Conservation (phyloP, 768 basidiomycete species). For the Zangia roseola region DNA sequence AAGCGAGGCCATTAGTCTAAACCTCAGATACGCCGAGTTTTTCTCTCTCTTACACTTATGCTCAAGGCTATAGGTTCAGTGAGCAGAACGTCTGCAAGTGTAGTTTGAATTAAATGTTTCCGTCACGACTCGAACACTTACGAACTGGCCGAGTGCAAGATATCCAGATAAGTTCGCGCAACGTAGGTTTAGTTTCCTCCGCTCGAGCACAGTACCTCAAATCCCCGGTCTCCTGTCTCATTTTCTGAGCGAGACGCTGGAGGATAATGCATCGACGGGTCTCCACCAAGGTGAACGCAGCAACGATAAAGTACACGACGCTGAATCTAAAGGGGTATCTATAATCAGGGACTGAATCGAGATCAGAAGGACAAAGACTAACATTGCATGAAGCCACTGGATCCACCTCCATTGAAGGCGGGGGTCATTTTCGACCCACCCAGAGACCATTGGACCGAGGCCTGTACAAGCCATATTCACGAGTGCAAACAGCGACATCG, state of each 20-base stretch:
- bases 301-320: constrained; percentile 46
- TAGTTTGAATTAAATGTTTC: not conserved
- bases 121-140: constrained; percentile 35
- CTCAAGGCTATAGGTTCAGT: constrained; percentile 69
- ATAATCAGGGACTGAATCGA: not conserved
- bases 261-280: constrained; percentile 73
- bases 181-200: constrained; percentile 57
- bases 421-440: constrained; percentile 62
- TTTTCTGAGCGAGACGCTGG: constrained; percentile 54
- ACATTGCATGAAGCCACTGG: constrained; percentile 77
- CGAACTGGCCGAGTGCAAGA: constrained; percentile 71
- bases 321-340: constrained; percentile 41
- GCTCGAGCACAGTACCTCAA: constrained; percentile 57
- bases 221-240: constrained; percentile 68
- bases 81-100: constrained; percentile 14
- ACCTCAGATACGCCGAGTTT: not conserved
- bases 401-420: constrained; percentile 77
- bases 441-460: constrained; percentile 60
- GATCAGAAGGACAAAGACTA: constrained; percentile 7
- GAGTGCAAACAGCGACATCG: constrained; percentile 71
- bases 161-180: constrained; percentile 58
- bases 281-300: constrained; percentile 61
- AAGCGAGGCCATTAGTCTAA: not conserved
- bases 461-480: constrained; percentile 62
- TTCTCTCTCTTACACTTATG: constrained; percentile 54